phyloP scores from a whole-genome alignment of 129 eudicot species.

The Silybum marianum region DNA sequence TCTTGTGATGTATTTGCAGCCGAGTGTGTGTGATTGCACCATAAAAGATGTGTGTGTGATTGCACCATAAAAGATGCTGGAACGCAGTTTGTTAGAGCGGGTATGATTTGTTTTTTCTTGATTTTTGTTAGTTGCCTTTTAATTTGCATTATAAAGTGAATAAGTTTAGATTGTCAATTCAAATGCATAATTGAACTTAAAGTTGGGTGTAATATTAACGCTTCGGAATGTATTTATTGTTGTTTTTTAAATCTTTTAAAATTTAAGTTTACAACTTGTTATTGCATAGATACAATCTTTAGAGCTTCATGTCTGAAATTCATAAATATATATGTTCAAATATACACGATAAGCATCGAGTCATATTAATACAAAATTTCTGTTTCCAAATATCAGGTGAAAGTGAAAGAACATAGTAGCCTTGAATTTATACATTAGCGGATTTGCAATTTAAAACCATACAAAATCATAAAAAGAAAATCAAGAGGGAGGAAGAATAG shows the following conservation, averaged over 20 bases:
- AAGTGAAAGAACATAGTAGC: background rate
- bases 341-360: background rate
- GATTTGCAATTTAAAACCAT: background rate
- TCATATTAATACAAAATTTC: background rate
- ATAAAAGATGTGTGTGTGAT: background rate
- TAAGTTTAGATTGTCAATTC: background rate
- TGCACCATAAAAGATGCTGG: background rate
- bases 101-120: background rate
- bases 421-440: background rate
- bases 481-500: no score
- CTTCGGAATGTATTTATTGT: background rate
- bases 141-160: background rate
- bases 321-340: background rate
- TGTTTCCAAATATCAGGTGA: background rate
- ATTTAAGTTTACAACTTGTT: background rate
- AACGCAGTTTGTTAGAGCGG: background rate
- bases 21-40: background rate
- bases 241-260: no score
- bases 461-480: no score
- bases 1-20: background rate
- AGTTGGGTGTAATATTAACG: background rate
- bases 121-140: background rate
- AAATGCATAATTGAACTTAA: background rate
- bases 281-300: background rate
- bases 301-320: background rate